A percentile compares a stretch with the other conserved stretches of the same genome.
phyloP scores from a whole-genome alignment of 2,329 filamentous ascomycete species.

The Pezicula rhizophila region DNA sequence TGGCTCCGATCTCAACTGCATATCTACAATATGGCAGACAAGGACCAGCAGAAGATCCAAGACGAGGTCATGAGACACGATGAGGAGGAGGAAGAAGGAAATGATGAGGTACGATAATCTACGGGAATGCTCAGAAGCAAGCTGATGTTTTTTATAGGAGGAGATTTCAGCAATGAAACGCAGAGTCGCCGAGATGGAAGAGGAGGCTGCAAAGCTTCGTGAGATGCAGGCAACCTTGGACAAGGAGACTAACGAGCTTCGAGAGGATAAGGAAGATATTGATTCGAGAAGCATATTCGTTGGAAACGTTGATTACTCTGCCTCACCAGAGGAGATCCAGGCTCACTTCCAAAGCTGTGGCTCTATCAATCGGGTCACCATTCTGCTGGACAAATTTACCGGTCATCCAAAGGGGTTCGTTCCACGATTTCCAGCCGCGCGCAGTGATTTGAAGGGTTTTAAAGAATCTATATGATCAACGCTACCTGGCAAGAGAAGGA shows the following conservation, averaged over 20 bases:
- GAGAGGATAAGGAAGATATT: constrained; percentile 92
- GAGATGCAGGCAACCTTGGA: constrained; percentile 86
- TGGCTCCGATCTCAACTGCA: neutral
- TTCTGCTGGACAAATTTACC: constrained; percentile 95
- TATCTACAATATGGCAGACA: constrained; percentile 22
- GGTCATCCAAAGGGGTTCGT: constrained; percentile 98
- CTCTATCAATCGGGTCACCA: constrained; percentile 96
- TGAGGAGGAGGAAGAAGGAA: constrained; percentile 22
- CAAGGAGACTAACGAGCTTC: constrained; percentile 73
- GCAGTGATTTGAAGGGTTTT: constrained; percentile 5
- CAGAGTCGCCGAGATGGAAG: constrained; percentile 84
- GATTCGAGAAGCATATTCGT: constrained; percentile 96
- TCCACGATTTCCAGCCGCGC: constrained; percentile 16
- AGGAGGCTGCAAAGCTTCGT: constrained; percentile 77
- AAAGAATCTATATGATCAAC: constrained; percentile 27
- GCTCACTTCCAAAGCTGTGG: constrained; percentile 97
- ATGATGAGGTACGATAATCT: constrained; percentile 23
- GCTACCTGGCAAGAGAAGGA: constrained; percentile 56
- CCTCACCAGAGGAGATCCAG: constrained; percentile 95
- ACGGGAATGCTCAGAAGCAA: neutral
- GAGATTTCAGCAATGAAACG: constrained; percentile 85
- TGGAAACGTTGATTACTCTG: constrained; percentile 96
- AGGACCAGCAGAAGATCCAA: constrained; percentile 17
- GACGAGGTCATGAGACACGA: constrained; percentile 18
- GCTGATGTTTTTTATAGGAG: constrained; percentile 40